phyloP scores from a whole-genome alignment of 148 eudicot genomes.

The Bassia scoparia region DNA sequence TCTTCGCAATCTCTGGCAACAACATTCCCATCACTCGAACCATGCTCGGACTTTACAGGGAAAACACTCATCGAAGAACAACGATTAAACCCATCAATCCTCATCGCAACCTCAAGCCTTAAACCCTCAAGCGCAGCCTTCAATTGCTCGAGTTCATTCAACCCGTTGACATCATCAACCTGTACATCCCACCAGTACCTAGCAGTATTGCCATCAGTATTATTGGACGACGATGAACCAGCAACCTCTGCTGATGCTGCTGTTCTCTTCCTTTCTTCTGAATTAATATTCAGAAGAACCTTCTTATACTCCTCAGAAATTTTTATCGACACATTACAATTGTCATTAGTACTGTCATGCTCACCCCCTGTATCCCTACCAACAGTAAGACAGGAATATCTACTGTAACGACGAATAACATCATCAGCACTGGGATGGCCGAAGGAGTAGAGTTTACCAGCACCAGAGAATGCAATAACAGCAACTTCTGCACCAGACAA shows the following conservation, averaged over 20 bases:
- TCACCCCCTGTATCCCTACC: background rate
- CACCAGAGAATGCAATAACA: constrained; percentile 18
- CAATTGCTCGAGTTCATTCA: constrained; percentile 16
- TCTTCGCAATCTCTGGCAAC: background rate
- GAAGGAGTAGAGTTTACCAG: constrained; percentile 24
- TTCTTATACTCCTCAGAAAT: constrained; percentile 3
- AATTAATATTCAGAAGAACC: background rate
- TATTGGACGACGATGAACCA: background rate
- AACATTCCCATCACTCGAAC: background rate
- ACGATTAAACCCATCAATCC: constrained; percentile 5
- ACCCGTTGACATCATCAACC: constrained; percentile 10
- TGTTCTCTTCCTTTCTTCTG: constrained; percentile 11
- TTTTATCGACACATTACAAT: background rate
- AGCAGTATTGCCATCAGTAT: background rate
- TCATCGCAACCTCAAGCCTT: constrained; percentile 6
- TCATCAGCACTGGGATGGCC: constrained; percentile 23
- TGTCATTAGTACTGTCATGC: background rate
- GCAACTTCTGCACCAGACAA: constrained; percentile 24
- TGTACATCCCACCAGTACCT: constrained; percentile 24
- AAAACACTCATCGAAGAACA: background rate
- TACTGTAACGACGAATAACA: constrained; percentile 14
- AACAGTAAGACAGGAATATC: background rate
- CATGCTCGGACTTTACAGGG: background rate
- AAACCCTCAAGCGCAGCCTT: constrained; percentile 24
- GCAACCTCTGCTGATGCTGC: too few relatives aligned